Evolutionary conservation across 192 early-diverging fungal genomes (phyloP).

Genomic region (Entophlyctis luteolus): DNA sequence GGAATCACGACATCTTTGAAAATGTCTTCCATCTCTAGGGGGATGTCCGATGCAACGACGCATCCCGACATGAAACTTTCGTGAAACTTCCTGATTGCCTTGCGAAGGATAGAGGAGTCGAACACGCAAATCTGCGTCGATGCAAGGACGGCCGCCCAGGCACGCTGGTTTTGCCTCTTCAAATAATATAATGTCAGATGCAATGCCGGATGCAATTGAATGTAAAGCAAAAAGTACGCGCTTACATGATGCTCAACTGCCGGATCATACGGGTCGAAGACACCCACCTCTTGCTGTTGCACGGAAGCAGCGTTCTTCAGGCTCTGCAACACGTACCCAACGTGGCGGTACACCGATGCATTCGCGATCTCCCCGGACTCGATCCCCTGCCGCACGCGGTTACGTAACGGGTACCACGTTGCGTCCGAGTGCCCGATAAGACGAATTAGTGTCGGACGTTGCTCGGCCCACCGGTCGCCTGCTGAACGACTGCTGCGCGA

Average conservation of each 20-base stretch:
- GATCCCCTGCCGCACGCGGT: not conserved
- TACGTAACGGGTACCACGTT: slow-evolving; percentile 11
- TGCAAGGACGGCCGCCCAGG: slow-evolving; percentile 9
- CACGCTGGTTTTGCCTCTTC: slow-evolving; percentile 2
- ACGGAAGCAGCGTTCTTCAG: not conserved
- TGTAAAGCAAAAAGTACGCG: not conserved
- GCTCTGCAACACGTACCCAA: slow-evolving; percentile 8
- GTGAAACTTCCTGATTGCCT: slow-evolving; percentile 18
- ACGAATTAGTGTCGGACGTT: not conserved
- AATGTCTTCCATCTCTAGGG: slow-evolving; percentile 13
- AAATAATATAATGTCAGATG: not conserved
- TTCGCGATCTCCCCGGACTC: slow-evolving; percentile 5
- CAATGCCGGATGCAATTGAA: too few relatives aligned
- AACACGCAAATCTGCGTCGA: slow-evolving; percentile 22
- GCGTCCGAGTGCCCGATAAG: not conserved
- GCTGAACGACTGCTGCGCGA: not conserved
- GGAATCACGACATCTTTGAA: slow-evolving; percentile 16
- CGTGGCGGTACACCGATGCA: slow-evolving; percentile 11
- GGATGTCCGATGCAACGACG: slow-evolving; percentile 13
- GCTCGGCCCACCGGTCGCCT: not conserved
- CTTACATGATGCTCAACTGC: slow-evolving; percentile 17
- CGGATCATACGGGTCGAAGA: slow-evolving; percentile 11
- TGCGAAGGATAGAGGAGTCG: slow-evolving; percentile 6
- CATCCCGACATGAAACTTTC: slow-evolving; percentile 13
- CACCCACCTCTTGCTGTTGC: not conserved